Base-by-base conservation (phyloP, 1,284 basidiomycete species). In the Gomphus sp. region DNA sequence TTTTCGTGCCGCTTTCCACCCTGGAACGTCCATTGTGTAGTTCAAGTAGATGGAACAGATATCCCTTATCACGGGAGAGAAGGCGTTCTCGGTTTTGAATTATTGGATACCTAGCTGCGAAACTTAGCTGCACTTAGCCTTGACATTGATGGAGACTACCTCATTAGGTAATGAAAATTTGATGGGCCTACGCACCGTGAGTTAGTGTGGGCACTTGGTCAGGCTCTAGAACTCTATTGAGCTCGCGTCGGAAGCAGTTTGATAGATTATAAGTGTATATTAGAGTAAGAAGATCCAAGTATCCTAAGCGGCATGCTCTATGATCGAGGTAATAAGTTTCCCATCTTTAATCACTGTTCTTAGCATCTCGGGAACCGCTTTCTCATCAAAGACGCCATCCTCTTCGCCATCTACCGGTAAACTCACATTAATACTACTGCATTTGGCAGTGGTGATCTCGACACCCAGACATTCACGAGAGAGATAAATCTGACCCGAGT, bases 371-470 rank as follows among this genome's bases (percentile, higher is more conserved):
- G 97, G 97, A 43, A 99, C 77, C 2, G 96, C 82, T 65, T 86
- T 85, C 73, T 99, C 97, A 63, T 84, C 82, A 67, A 94, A 98
- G 55, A 96, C 81, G 11, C 95, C 97, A 12, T 95, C 91, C 69
- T 96, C 93, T 66, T 91, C 91, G 43, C 84, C 89, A 63, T 87
- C 87, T 2, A 89, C 85, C 0, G 96, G 96, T 50, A 99, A 71
- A 66, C 84, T 92, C 61, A 99, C 80, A 73, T 99, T 99, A 73
- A 99, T 89, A 36, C 87, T 82, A 68, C 91, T 94, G 72, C 93
- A 97, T 76, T 99, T 98, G 60, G 93, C 87, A 1, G 95, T 96
- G 52, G 94, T 89, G 67, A 99, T 92, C 74, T 98, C 96, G 2
- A 84, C 80, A 43, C 68, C 76, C 58, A 97, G 77, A 64, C 89